Evolutionary conservation across 2,329 filamentous ascomycete genomes (phyloP).

Genomic region (Beauveria caledonica): DNA sequence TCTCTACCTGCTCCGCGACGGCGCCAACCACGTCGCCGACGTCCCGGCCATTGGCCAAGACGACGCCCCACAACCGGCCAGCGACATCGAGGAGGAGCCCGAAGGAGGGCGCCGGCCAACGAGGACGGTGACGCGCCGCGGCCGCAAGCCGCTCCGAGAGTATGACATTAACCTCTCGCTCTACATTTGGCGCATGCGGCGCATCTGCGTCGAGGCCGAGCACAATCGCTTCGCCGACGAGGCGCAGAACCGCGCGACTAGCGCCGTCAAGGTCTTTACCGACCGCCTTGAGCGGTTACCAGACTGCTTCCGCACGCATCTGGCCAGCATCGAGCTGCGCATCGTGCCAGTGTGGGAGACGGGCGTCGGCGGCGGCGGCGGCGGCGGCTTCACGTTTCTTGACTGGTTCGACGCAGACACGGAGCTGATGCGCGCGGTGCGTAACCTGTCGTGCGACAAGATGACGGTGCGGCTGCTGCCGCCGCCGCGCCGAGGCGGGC

Average conservation of each 20-base stretch:
- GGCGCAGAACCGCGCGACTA: constrained; percentile 24
- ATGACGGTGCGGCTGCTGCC: constrained; percentile 28
- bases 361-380: background rate
- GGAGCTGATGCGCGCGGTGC: constrained; percentile 24
- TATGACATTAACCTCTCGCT: constrained; percentile 24
- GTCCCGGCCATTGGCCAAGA: constrained; percentile 13
- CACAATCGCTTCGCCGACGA: constrained; percentile 25
- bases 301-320: constrained; percentile 12
- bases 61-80: constrained; percentile 14
- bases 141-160: background rate
- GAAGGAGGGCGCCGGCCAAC: background rate
- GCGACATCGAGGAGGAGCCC: constrained; percentile 13
- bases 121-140: background rate
- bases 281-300: constrained; percentile 1
- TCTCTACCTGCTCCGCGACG: constrained; percentile 36
- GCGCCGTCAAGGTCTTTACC: constrained; percentile 30
- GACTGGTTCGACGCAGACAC: constrained; percentile 26
- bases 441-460: constrained; percentile 26
- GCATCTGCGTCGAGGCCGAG: constrained; percentile 35
- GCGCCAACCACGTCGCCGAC: constrained; percentile 14
- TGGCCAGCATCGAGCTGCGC: constrained; percentile 36
- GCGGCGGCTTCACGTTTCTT: constrained; percentile 25
- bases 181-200: constrained; percentile 32
- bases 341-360: constrained; percentile 24
- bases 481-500: background rate